Base-by-base conservation (phyloP, 495 filamentous ascomycete genomes). In the Podospora australis region DNA sequence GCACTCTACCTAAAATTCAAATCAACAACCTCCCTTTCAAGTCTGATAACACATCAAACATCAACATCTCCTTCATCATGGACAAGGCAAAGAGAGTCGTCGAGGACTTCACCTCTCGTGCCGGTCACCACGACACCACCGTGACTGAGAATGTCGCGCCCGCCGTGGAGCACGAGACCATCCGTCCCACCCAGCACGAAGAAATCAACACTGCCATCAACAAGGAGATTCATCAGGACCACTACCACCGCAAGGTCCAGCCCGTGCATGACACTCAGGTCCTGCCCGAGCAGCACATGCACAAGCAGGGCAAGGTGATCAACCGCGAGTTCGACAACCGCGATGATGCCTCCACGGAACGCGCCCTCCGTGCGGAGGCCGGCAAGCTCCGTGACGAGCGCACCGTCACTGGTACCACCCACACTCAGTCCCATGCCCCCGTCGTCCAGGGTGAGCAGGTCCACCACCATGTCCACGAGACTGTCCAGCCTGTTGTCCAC, bases 401-500 rank as follows among this genome's bases (percentile, higher is more conserved):
- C 17, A 54, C 56, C 9, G 62, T 73, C 6, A 62, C 69, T n/a
- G 70, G 72, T 2, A 75, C 71, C 11, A 62, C 70, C 28, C 69
- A 70, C 51, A 79, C 70, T 16, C 62, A 69, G 24, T 60, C 66
- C 17, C 58, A 64, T 13, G 73, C 64, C 2, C 69, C 74, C 1
- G 64, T 66, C 14, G 61, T 83, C 32, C 66, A 68, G 21, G 81
- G 78, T 29, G 81, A 84, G 63, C 79, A 83, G 54, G 67, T 81
- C 13, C 16, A 2, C 22, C 59, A 56, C 51, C 72, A 80, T 47
- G 70, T 81, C 23, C 72, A 79, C 54, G 79, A 85, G 63, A 78
- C 71, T 26, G 75, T 86, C 46, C 82, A 85, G 55, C 82, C 82
- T 0, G 70, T 85, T 0, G 66, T 86, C 20, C 72, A 84, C 35